phyloP scores from a whole-genome alignment of 371 early-diverging fungal genomes.

The Zopfochytrium polystomum region DNA sequence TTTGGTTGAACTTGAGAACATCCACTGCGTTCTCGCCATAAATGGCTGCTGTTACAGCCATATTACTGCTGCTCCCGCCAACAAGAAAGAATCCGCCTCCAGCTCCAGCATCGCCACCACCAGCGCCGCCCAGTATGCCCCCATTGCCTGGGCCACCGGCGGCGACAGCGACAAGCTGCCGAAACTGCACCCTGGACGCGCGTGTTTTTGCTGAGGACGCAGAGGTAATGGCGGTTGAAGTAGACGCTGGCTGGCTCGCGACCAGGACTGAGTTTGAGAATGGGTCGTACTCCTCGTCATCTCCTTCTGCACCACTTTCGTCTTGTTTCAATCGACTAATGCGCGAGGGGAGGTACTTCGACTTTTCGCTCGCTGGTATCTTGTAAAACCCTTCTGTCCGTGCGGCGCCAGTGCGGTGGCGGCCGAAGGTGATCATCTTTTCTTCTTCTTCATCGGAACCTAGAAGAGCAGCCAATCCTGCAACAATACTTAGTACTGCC shows the following conservation, averaged over 20 bases:
- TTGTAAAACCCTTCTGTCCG: conserved; percentile 72
- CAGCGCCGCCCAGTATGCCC: neutral
- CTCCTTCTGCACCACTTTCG: conserved; percentile 36
- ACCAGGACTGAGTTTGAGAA: neutral
- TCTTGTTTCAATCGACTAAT: conserved; percentile 31
- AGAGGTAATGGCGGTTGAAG: neutral
- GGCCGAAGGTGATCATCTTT: conserved; percentile 16
- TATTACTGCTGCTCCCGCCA: neutral
- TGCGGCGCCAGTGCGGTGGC: conserved; percentile 67
- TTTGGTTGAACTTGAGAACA: conserved; percentile 80
- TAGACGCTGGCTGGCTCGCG: neutral
- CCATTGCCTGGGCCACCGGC: conserved; percentile 2
- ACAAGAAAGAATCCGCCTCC: conserved; percentile 9
- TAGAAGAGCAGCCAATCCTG: conserved; percentile 2
- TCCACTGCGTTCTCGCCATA: conserved; percentile 49
- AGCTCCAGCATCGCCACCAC: conserved; percentile 13
- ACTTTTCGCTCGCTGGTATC: conserved; percentile 66
- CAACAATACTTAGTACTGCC: neutral
- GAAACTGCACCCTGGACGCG: neutral
- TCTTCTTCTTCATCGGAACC: conserved; percentile 10
- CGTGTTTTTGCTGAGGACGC: neutral
- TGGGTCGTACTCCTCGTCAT: neutral
- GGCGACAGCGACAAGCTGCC: neutral
- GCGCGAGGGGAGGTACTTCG: conserved; percentile 53
- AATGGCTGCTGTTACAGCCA: conserved; percentile 11